Percentiles rank a stretch among this genome's conserved stretches.
Conservation (phyloP, 1,284 basidiomycete species). For the Exobasidium cylindrosporum region DNA sequence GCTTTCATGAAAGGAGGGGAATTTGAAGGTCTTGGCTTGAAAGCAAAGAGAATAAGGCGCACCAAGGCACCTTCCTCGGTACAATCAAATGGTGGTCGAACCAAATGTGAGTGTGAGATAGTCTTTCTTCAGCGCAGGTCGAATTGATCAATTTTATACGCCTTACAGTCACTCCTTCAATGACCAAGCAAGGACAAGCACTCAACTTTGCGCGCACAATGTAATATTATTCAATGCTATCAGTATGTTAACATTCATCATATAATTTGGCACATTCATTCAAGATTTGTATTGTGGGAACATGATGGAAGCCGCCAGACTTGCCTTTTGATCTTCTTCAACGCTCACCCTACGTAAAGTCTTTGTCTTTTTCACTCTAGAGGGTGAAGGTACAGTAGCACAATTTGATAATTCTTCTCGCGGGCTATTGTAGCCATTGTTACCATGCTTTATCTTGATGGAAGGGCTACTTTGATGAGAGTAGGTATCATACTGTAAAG, state of each 20-base stretch:
- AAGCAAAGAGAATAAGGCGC: neutral
- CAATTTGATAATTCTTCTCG: too few relatives aligned
- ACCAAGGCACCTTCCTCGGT: neutral
- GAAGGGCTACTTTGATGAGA: too few relatives aligned
- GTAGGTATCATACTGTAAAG: too few relatives aligned
- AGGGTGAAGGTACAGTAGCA: neutral
- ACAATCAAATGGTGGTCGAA: neutral
- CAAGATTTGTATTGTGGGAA: too few relatives aligned
- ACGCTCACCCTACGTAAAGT: neutral
- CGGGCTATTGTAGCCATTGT: too few relatives aligned
- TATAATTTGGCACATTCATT: too few relatives aligned
- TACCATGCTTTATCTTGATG: too few relatives aligned
- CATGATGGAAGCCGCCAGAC: neutral
- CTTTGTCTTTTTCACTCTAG: neutral
- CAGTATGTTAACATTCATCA: too few relatives aligned
- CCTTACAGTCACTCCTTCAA: neutral
- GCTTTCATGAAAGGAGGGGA: conserved; percentile 3
- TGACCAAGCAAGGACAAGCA: neutral
- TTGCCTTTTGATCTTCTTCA: neutral
- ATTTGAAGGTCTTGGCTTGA: neutral
- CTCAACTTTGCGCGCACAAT: neutral
- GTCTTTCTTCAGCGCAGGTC: too few relatives aligned
- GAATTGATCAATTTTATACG: too few relatives aligned
- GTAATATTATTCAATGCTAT: neutral
- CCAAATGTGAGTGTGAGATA: neutral